Percentiles rank a stretch among this genome's conserved stretches.
These are phyloP conservation scores for Tricholoma terreum DNA, from an alignment of 768 basidiomycete species.

Conservation along the genomic window DNA sequence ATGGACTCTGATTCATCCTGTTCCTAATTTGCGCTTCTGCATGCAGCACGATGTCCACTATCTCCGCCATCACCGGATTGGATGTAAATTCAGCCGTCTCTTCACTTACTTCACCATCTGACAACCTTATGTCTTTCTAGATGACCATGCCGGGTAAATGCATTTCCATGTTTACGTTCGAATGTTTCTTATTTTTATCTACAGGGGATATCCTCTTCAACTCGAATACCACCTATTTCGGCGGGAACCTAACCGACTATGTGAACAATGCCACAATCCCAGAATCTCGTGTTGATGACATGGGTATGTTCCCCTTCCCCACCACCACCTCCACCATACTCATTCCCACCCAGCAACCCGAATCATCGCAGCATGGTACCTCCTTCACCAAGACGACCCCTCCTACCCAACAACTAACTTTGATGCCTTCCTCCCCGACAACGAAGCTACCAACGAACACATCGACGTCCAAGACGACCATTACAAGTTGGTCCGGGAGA, in stretches of 20 bases:
- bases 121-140: slow-evolving; percentile 25
- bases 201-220: slow-evolving; percentile 43
- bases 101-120: neutral
- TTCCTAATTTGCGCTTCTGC: neutral
- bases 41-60: slow-evolving; percentile 52
- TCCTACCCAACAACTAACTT: slow-evolving; percentile 70
- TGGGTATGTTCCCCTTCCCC: slow-evolving; percentile 45
- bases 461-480: slow-evolving; percentile 73
- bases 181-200: neutral
- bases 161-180: slow-evolving; percentile 25
- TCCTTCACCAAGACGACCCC: slow-evolving; percentile 59
- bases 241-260: slow-evolving; percentile 61
- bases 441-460: slow-evolving; percentile 53
- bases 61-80: slow-evolving; percentile 56
- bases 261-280: slow-evolving; percentile 75
- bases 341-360: slow-evolving; percentile 50
- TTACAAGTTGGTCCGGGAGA: slow-evolving; percentile 59
- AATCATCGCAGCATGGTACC: slow-evolving; percentile 70
- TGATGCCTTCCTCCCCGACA: slow-evolving; percentile 55
- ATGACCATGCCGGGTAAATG: slow-evolving; percentile 72
- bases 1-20: neutral
- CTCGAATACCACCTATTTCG: slow-evolving; percentile 57
- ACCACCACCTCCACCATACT: slow-evolving; percentile 15
- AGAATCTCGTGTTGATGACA: slow-evolving; percentile 65
- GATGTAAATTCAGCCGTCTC: slow-evolving; percentile 45